phyloP scores from a whole-genome alignment of 768 basidiomycete species.

The Agrocybe chaxingu region DNA sequence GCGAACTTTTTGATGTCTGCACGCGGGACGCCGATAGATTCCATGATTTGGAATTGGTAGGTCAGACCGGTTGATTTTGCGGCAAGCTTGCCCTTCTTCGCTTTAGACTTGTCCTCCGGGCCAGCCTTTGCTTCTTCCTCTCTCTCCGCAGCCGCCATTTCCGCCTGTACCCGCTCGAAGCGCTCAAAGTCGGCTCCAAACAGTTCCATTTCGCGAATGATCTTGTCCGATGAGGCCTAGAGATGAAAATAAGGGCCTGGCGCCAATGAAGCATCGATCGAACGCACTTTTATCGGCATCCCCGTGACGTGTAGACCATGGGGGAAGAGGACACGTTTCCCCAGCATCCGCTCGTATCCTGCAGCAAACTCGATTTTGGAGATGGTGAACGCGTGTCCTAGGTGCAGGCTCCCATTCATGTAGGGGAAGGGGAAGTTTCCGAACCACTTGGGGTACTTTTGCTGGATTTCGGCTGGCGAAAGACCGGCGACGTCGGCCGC shows the following conservation, averaged over 20 bases:
- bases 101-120: slow-evolving; percentile 63
- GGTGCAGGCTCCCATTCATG: slow-evolving; percentile 97
- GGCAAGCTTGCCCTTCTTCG: slow-evolving; percentile 91
- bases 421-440: slow-evolving; percentile 96
- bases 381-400: slow-evolving; percentile 97
- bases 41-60: slow-evolving; percentile 99
- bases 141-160: slow-evolving; percentile 43
- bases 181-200: slow-evolving; percentile 89
- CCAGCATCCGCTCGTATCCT: slow-evolving; percentile 92
- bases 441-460: slow-evolving; percentile 93
- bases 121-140: slow-evolving; percentile 43
- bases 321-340: slow-evolving; percentile 94
- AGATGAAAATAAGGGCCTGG: not conserved
- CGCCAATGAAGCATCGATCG: not conserved
- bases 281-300: slow-evolving; percentile 95
- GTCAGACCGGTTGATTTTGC: slow-evolving; percentile 91
- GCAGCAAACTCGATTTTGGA: slow-evolving; percentile 97
- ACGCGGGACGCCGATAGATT: slow-evolving; percentile 86
- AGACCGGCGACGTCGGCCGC: slow-evolving; percentile 61
- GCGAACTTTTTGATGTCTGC: slow-evolving; percentile 94
- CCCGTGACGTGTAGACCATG: slow-evolving; percentile 97
- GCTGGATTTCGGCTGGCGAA: slow-evolving; percentile 59
- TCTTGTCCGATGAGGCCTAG: slow-evolving; percentile 95
- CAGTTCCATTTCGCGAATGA: slow-evolving; percentile 94
- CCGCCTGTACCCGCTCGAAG: slow-evolving; percentile 46